Conservation (phyloP, 768 basidiomycete genomes). For the Tricholoma terreum region DNA sequence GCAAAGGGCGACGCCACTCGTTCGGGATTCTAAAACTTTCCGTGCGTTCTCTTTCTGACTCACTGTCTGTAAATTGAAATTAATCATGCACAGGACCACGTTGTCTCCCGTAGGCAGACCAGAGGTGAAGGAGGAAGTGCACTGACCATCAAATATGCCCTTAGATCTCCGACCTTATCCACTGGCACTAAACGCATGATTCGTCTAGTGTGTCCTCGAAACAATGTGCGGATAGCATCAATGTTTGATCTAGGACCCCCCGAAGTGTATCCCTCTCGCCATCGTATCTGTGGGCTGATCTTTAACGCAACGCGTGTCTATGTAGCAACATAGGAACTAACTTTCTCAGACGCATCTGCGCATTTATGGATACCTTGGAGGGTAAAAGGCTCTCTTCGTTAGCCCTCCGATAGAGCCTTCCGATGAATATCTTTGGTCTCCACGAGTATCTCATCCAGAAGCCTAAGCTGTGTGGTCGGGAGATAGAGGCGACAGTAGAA, state of each 20-base stretch:
- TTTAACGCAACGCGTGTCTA: too few species aligned
- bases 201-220: background rate
- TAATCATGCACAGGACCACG: too few species aligned
- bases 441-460: constrained; percentile 2
- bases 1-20: too few species aligned
- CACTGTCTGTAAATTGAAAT: too few species aligned
- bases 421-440: constrained; percentile 1
- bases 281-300: background rate
- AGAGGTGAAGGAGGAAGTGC: too few species aligned
- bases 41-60: too few species aligned
- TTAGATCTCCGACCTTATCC: background rate
- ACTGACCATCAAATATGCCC: background rate
- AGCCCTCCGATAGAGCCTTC: background rate
- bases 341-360: background rate
- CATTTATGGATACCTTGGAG: background rate
- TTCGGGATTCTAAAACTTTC: too few species aligned
- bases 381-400: constrained; percentile 1
- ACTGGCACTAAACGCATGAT: background rate
- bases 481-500: background rate
- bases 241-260: background rate
- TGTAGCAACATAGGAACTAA: background rate
- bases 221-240: background rate
- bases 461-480: background rate
- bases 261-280: background rate
- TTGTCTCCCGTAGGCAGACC: too few species aligned